Percentiles rank a stretch among this genome's conserved stretches.
phyloP scores from a whole-genome alignment of 2,329 filamentous ascomycete species.

The Sclerotiophoma versabilis region DNA sequence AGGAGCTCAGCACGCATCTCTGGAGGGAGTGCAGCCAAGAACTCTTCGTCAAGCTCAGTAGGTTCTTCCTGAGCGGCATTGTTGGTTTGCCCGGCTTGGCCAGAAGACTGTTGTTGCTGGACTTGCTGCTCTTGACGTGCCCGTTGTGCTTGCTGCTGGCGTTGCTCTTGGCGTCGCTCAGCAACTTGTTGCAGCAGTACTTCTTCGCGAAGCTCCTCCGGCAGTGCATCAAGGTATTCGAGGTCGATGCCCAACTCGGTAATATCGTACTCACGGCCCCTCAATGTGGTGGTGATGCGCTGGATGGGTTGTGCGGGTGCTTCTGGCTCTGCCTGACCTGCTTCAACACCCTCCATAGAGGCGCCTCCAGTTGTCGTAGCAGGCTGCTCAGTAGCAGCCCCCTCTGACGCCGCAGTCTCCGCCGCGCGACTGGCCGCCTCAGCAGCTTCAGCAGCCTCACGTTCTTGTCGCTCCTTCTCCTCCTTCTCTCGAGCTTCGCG shows the following conservation, averaged over 20 bases:
- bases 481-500: constrained; percentile 60
- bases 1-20: constrained; percentile 91
- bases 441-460: constrained; percentile 48
- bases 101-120: constrained; percentile 20
- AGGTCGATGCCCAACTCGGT: constrained; percentile 93
- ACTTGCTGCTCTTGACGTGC: constrained; percentile 33
- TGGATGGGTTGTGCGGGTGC: constrained; percentile 44
- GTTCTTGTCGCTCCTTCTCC: constrained; percentile 50
- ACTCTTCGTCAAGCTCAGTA: constrained; percentile 88
- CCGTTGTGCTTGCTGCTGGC: constrained; percentile 53
- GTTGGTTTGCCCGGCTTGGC: constrained; percentile 17
- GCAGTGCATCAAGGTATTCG: constrained; percentile 95
- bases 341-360: constrained; percentile 81
- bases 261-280: constrained; percentile 88
- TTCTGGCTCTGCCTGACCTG: constrained; percentile 38
- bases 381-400: constrained; percentile 46
- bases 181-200: constrained; percentile 92
- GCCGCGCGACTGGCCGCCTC: constrained; percentile 50
- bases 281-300: constrained; percentile 81
- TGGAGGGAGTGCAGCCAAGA: constrained; percentile 88
- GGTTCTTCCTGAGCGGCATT: constrained; percentile 68
- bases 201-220: constrained; percentile 94
- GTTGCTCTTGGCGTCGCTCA: constrained; percentile 65
- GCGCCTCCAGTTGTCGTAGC: constrained; percentile 52
- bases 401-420: constrained; percentile 27